These are phyloP conservation scores for Ophiostoma perfectum DNA, from an alignment of 2,329 filamentous ascomycete species.

Conservation along the genomic window DNA sequence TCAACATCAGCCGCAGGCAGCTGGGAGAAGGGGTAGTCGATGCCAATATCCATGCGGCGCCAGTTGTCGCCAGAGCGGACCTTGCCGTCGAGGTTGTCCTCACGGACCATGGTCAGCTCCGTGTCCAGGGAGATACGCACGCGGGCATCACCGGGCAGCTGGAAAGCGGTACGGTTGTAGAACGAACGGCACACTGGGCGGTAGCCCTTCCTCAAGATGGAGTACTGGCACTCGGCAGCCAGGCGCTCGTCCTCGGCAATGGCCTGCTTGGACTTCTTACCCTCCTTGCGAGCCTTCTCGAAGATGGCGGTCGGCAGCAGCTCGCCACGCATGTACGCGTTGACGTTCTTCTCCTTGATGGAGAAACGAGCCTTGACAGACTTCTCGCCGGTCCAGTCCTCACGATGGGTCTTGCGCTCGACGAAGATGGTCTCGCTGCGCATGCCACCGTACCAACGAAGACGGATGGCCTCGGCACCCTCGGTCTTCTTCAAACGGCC, in stretches of 20 bases:
- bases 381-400: slow-evolving; percentile 99
- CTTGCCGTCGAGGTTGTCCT: slow-evolving; percentile 86
- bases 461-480: slow-evolving; percentile 89
- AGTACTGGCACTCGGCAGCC: slow-evolving; percentile 89
- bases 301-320: slow-evolving; percentile 85
- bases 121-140: slow-evolving; percentile 97
- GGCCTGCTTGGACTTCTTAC: slow-evolving; percentile 86
- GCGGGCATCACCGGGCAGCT: slow-evolving; percentile 89
- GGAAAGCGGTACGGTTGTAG: slow-evolving; percentile 97
- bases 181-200: slow-evolving; percentile 89
- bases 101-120: slow-evolving; percentile 87
- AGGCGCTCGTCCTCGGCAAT: slow-evolving; percentile 88
- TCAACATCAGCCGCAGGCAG: slow-evolving; percentile 78
- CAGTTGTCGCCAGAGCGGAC: slow-evolving; percentile 79
- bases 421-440: slow-evolving; percentile 91
- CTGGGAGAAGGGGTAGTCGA: slow-evolving; percentile 91
- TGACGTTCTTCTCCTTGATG: slow-evolving; percentile 96
- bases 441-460: slow-evolving; percentile 98
- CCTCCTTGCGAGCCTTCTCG: slow-evolving; percentile 91
- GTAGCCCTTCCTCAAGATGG: slow-evolving; percentile 78
- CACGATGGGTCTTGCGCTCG: slow-evolving; percentile 94
- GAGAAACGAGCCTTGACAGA: slow-evolving; percentile 96
- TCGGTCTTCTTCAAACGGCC: slow-evolving; percentile 96
- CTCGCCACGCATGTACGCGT: slow-evolving; percentile 78
- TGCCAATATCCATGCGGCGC: slow-evolving; percentile 94